Base-by-base conservation (phyloP, 2,329 filamentous ascomycete species). In the Pyrenochaeta sp. region DNA sequence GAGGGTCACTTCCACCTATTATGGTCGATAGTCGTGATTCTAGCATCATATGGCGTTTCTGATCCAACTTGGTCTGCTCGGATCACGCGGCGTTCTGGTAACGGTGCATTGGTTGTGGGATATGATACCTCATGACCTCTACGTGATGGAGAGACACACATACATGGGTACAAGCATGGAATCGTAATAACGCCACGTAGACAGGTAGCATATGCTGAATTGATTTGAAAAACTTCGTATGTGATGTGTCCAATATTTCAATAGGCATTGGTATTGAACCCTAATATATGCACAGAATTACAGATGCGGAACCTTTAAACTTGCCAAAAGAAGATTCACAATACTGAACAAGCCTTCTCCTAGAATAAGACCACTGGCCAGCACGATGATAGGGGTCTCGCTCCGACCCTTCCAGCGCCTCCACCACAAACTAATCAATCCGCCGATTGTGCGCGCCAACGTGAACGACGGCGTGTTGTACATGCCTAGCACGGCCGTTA, bases 401-500 rank as follows among this genome's bases (percentile, higher is more conserved):
- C 82, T 81, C 75, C 74, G 78, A 79, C 40, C 58, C 46, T 64
- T 61, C 58, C 58, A 61, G 19, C 56, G 57, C 22, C 59, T 55
- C 61, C 59, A 64, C 58, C 58, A 64, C 42, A 64, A n/a, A 52
- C 61, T 64, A 22, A 61, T 43, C 5, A 62, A 49, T 0, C 95
- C 95, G 2, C 95, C 95, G 9, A 92, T 87, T 0, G 92, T 91
- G 61, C 95, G 84, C 0, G 95, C 93, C 37, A 99, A 82, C 0
- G 95, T 99, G 74, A 99, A 99, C 0, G 92, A 96, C 0, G 95
- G 95, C 0, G 94, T 92, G 70, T 98, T 99, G 79, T 98, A 99
- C 88, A 99, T 99, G 48, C 95, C 90, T 90, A 25, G 3, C 3
- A 5, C 5, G 34, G 25, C 8, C 3, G 45, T 65, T 42, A 65